phyloP scores from a whole-genome alignment of 2,329 filamentous ascomycete species.

The Neofusicoccum parvum region DNA sequence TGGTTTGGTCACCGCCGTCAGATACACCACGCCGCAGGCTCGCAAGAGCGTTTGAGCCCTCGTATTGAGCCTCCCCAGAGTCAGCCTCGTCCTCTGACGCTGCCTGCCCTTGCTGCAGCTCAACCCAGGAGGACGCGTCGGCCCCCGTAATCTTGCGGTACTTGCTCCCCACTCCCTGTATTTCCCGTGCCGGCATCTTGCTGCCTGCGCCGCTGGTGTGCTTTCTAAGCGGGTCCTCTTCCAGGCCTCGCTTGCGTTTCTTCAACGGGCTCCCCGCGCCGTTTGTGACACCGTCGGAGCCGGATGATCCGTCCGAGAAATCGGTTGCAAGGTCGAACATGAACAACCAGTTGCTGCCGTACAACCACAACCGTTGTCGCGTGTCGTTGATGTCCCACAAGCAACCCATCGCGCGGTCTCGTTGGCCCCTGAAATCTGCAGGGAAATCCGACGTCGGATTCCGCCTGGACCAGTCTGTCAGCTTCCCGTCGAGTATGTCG shows the following conservation, averaged over 20 bases:
- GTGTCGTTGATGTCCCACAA: conserved; percentile 73
- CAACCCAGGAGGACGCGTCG: conserved; percentile 37
- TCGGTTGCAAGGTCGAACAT: conserved; percentile 87
- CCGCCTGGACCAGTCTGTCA: conserved; percentile 83
- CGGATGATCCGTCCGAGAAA: conserved; percentile 45
- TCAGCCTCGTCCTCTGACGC: conserved; percentile 37
- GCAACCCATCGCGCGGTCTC: conserved; percentile 79
- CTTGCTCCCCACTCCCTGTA: conserved; percentile 49
- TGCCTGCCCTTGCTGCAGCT: conserved; percentile 30
- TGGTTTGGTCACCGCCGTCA: conserved; percentile 27
- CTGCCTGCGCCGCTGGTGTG: conserved; percentile 58
- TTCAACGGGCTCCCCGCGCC: conserved; percentile 31
- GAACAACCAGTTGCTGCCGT: conserved; percentile 81
- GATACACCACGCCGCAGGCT: conserved; percentile 31
- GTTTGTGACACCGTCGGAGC: conserved; percentile 21
- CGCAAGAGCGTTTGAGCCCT: conserved; percentile 27
- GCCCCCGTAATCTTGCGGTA: conserved; percentile 50
- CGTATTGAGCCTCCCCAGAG: conserved; percentile 42
- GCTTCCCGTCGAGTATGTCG: conserved; percentile 71
- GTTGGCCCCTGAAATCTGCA: conserved; percentile 69
- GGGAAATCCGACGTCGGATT: conserved; percentile 79
- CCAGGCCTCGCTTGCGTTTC: conserved; percentile 28
- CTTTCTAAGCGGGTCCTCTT: conserved; percentile 47
- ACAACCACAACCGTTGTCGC: conserved; percentile 73
- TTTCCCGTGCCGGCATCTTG: conserved; percentile 49